A percentile compares a stretch with the other conserved stretches of the same genome.
These are phyloP conservation scores for Carex kokanica DNA, from an alignment of 176 grass and related monocot genomes.

Conservation along the genomic window DNA sequence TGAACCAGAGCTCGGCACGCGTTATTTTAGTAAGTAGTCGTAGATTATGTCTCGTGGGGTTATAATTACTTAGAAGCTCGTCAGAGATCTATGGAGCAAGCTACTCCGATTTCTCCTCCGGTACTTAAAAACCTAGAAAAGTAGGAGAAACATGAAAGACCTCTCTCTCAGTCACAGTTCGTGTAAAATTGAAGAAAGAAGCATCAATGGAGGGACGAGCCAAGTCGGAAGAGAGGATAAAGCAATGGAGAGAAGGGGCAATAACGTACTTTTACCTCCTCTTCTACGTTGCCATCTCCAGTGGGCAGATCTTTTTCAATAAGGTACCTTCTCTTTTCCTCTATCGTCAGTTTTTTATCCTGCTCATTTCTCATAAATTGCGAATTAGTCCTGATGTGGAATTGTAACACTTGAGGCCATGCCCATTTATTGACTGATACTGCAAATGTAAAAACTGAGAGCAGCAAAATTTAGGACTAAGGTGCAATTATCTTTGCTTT, in stretches of 20 bases:
- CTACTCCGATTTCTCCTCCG: not conserved
- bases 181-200: not conserved
- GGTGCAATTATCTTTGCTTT: not conserved
- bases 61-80: not conserved
- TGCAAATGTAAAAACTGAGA: not conserved
- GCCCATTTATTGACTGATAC: not conserved
- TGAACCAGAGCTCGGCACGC: not conserved
- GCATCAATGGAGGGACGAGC: not conserved
- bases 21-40: not conserved
- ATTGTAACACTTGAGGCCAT: too few species aligned
- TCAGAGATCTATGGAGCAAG: slow-evolving; percentile 12
- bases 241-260: slow-evolving; percentile 51
- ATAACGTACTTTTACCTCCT: slow-evolving; percentile 83
- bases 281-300: slow-evolving; percentile 91
- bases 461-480: not conserved
- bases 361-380: not conserved
- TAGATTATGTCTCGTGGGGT: not conserved
- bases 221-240: not conserved
- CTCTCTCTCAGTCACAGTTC: not conserved
- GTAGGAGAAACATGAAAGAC: not conserved
- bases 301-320: slow-evolving; percentile 99
- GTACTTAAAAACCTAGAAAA: not conserved
- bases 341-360: too few species aligned
- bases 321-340: slow-evolving; percentile 43
- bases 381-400: not conserved